These are phyloP conservation scores for Ophiostoma triangulosporum DNA, from an alignment of 2,329 filamentous ascomycete species.

Conservation along the genomic window DNA sequence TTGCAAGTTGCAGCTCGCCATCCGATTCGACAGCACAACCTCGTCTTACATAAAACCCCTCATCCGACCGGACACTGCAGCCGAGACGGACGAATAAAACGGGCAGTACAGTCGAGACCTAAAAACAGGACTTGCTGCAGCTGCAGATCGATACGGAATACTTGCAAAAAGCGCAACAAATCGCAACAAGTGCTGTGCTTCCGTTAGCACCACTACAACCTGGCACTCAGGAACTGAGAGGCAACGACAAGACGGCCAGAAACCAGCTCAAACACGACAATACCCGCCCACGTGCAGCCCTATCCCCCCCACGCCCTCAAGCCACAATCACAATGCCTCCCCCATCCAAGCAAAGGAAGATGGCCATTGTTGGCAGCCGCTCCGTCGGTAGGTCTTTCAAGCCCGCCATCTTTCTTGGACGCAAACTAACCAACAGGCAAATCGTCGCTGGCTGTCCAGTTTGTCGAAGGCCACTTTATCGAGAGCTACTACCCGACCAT, in stretches of 20 bases:
- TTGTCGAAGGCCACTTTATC: slow-evolving; percentile 95
- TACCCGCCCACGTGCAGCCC: slow-evolving; percentile 5
- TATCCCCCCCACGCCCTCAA: slow-evolving; percentile 7
- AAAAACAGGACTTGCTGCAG: background rate
- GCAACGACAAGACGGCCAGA: background rate
- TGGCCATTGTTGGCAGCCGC: slow-evolving; percentile 88
- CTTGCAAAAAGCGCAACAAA: background rate
- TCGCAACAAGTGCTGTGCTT: background rate
- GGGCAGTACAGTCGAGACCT: background rate
- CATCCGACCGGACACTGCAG: background rate
- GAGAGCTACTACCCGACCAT: slow-evolving; percentile 99
- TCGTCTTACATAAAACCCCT: background rate
- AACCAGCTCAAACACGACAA: background rate
- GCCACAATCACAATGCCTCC: slow-evolving; percentile 22
- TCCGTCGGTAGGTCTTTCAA: slow-evolving; percentile 47
- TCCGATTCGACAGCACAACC: background rate
- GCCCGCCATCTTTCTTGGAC: background rate
- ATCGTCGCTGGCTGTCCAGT: slow-evolving; percentile 91
- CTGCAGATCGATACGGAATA: background rate
- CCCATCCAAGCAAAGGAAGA: slow-evolving; percentile 77
- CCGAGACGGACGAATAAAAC: background rate
- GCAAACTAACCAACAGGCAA: slow-evolving; percentile 50
- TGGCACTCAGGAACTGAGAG: background rate
- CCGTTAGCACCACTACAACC: background rate
- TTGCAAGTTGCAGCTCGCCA: background rate